Percentiles rank a stretch among this genome's conserved stretches.
These are phyloP conservation scores for Penicillium sp. DNA, from an alignment of 2,329 filamentous ascomycete species.

Conservation along the genomic window DNA sequence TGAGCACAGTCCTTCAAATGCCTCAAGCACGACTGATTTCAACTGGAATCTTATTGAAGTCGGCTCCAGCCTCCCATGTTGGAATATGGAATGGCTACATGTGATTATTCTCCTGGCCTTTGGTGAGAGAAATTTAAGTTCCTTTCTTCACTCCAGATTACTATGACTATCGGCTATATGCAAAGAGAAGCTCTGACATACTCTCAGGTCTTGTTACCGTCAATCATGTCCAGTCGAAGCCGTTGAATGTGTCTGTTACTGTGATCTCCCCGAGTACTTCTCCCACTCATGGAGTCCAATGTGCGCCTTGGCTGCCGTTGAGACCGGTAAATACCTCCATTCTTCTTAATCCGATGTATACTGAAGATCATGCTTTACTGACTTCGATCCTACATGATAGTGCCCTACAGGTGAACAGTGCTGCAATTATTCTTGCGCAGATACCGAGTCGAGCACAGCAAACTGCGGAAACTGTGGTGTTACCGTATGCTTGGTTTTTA, in stretches of 20 bases:
- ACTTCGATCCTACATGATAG: not conserved
- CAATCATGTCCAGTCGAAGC: slow-evolving; percentile 5
- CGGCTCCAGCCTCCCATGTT: not conserved
- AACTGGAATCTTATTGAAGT: slow-evolving; percentile 2
- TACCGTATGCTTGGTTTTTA: not conserved
- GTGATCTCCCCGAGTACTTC: not conserved
- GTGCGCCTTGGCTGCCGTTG: slow-evolving; percentile 10
- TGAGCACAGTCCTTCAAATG: not conserved
- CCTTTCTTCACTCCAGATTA: not conserved
- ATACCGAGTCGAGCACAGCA: not conserved
- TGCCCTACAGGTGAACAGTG: slow-evolving; percentile 9
- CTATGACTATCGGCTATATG: not conserved
- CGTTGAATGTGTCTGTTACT: slow-evolving; percentile 3
- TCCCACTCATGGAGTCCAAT: slow-evolving; percentile 1
- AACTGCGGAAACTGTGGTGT: slow-evolving; percentile 13
- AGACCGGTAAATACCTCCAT: slow-evolving; percentile 3
- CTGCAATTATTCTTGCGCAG: slow-evolving; percentile 11
- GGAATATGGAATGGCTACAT: slow-evolving; percentile 5
- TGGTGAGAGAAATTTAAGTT: not conserved
- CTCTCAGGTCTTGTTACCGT: not conserved
- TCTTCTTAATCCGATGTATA: not conserved
- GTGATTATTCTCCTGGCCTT: not conserved
- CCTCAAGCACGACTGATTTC: not conserved
- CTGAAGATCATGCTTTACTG: not conserved
- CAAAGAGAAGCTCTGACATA: not conserved